phyloP scores from a whole-genome alignment of 345 rosid genomes.

The Corchorus capsularis region DNA sequence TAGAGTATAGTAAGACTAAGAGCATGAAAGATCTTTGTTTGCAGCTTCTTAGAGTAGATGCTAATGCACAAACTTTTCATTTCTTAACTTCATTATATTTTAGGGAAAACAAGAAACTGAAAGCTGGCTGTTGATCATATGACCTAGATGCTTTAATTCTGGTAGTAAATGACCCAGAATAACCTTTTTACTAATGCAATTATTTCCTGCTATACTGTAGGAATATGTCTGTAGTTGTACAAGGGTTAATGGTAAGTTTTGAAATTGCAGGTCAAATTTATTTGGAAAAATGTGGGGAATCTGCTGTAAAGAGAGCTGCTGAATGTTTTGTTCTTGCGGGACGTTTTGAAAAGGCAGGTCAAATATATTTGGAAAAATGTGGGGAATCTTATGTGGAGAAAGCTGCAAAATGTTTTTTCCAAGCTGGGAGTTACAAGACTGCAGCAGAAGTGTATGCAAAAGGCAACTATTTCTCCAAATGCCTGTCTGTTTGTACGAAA shows the following conservation, averaged over 20 bases:
- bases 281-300: constrained; percentile 41
- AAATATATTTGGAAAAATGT: constrained; percentile 41
- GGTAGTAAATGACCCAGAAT: background rate
- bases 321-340: constrained; percentile 45
- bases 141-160: background rate
- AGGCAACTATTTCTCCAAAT: constrained; percentile 36
- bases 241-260: background rate
- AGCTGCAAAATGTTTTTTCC: constrained; percentile 53
- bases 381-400: constrained; percentile 35
- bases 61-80: background rate
- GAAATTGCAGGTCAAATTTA: constrained; percentile 37
- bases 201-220: background rate
- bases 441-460: constrained; percentile 47
- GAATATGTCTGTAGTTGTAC: background rate
- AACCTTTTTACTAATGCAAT: background rate
- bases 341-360: constrained; percentile 30
- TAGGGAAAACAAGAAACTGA: too few species aligned
- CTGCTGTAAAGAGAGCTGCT: constrained; percentile 43
- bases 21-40: background rate
- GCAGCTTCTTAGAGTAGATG: background rate
- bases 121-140: background rate
- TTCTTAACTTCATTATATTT: background rate
- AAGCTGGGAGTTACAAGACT: constrained; percentile 28
- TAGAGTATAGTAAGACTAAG: too few species aligned
- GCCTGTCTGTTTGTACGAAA: constrained; percentile 34